These are phyloP conservation scores for Russula olivacea DNA, from an alignment of 768 basidiomycete genomes.

Conservation along the genomic window DNA sequence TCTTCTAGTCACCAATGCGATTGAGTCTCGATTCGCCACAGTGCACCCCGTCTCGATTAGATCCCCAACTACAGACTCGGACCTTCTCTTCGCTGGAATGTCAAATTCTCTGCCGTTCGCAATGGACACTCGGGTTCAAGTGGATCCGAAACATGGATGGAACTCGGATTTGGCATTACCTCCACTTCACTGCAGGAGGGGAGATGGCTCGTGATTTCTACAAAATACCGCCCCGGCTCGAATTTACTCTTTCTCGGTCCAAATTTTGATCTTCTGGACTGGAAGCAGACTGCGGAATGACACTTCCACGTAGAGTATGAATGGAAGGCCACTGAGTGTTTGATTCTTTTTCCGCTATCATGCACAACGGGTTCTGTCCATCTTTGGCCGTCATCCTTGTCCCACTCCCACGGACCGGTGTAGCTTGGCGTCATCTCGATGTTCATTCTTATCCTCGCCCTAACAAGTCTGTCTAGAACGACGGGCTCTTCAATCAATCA, in stretches of 20 bases:
- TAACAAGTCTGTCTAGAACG: not conserved
- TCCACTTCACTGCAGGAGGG: not conserved
- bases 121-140: not conserved
- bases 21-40: no score
- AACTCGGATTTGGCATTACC: not conserved
- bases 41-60: not conserved
- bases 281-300: not conserved
- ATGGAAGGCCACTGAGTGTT: not conserved
- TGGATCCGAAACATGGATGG: not conserved
- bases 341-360: not conserved
- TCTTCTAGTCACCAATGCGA: no score
- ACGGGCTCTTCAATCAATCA: constrained; percentile 8
- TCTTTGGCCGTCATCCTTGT: not conserved
- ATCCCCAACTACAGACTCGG: not conserved
- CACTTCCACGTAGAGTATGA: not conserved
- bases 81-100: not conserved
- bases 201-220: not conserved
- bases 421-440: not conserved
- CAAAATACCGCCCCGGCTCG: not conserved
- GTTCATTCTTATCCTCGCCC: not conserved
- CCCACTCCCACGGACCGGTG: no score
- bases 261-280: not conserved
- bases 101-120: not conserved
- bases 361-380: not conserved
- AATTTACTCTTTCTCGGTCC: not conserved